Evolutionary conservation across 805 yeast species (phyloP).

Genomic region (Blastobotrys muscicola): DNA sequence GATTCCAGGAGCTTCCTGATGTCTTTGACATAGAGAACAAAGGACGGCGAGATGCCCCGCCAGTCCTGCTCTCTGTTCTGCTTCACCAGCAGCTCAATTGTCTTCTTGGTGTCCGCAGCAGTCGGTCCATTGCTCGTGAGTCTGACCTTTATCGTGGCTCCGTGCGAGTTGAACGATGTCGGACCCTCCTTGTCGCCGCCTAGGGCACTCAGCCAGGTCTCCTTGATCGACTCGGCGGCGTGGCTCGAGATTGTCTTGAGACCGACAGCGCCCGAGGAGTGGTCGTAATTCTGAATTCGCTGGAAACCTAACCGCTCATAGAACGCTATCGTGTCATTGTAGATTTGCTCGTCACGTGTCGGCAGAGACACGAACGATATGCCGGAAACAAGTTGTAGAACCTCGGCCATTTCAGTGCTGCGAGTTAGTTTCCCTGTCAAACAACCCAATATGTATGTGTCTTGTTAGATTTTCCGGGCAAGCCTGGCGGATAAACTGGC

Average conservation of each 20-base stretch:
- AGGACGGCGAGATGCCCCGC: conserved; percentile 37
- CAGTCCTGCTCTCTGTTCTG: conserved; percentile 33
- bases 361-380: conserved; percentile 28
- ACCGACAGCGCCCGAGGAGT: conserved; percentile 18
- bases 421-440: not conserved
- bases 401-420: too few species aligned
- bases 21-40: conserved; percentile 39
- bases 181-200: conserved; percentile 13
- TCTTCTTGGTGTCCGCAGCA: conserved; percentile 1
- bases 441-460: not conserved
- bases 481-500: not conserved
- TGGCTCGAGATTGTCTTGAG: conserved; percentile 19
- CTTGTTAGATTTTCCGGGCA: not conserved
- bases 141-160: conserved; percentile 26
- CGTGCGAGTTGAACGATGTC: conserved; percentile 8
- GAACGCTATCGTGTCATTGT: conserved; percentile 42
- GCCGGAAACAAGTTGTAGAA: conserved; percentile 10
- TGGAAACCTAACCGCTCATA: conserved; percentile 39
- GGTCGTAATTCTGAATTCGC: conserved; percentile 29
- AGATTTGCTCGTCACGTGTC: conserved; percentile 41
- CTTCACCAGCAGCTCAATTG: conserved; percentile 1
- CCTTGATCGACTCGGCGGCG: conserved; percentile 18
- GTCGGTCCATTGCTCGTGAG: conserved; percentile 20
- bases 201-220: conserved; percentile 22
- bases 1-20: conserved; percentile 19